phyloP scores from a whole-genome alignment of 2,329 filamentous ascomycete species.

The Talaromyces marneffei region DNA sequence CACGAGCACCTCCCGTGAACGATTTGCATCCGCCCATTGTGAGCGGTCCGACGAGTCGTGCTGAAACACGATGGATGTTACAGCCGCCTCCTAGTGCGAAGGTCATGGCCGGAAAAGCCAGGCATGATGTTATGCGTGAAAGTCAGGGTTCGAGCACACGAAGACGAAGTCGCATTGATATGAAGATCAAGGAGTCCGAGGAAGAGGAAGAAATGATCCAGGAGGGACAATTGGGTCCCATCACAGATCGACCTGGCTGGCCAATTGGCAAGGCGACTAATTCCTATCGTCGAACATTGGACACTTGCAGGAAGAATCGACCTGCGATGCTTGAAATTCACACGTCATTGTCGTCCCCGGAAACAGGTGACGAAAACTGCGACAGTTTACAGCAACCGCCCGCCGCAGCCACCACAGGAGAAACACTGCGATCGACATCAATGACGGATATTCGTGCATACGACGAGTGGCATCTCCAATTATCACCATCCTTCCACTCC shows the following conservation, averaged over 20 bases:
- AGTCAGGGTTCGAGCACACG: conserved; percentile 17
- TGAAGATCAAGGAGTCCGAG: conserved; percentile 8
- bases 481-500: conserved; percentile 14
- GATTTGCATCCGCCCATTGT: conserved; percentile 82
- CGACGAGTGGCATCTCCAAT: conserved; percentile 12
- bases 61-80: conserved; percentile 82
- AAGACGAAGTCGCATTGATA: conserved; percentile 10
- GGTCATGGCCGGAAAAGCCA: conserved; percentile 80
- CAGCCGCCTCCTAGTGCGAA: conserved; percentile 85
- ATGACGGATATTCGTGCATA: conserved; percentile 15
- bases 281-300: conserved; percentile 9
- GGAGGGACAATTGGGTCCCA: conserved; percentile 10
- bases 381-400: background rate
- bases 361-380: background rate
- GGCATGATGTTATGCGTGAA: conserved; percentile 20
- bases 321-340: conserved; percentile 1
- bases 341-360: background rate
- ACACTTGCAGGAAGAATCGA: conserved; percentile 6
- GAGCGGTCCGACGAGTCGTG: conserved; percentile 62
- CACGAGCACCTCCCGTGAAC: conserved; percentile 68
- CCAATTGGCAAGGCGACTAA: conserved; percentile 8
- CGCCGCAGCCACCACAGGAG: background rate
- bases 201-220: conserved; percentile 14
- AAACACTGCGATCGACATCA: conserved; percentile 1
- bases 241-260: background rate